Evolutionary conservation across 768 basidiomycete species (phyloP).

Genomic region (Mycena chlorophos): DNA sequence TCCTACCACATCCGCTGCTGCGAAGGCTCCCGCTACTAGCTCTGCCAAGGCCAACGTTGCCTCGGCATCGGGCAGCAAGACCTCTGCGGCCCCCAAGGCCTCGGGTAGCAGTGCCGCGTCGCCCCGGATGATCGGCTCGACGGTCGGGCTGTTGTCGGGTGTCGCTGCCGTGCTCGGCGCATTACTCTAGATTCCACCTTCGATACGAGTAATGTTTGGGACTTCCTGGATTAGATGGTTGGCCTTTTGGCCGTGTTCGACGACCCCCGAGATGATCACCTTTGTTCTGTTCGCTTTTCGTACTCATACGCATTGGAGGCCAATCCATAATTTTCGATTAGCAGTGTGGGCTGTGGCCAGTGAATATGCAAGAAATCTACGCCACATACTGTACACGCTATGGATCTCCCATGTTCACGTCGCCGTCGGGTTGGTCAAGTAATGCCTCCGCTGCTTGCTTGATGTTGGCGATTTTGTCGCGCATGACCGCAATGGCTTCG

Average conservation of each 20-base stretch:
- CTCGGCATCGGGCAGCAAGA: conserved; percentile 24
- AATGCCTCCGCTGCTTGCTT: conserved; percentile 60
- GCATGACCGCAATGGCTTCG: conserved; percentile 80
- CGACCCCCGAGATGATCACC: too few species aligned
- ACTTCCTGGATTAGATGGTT: too few species aligned
- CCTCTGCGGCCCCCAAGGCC: conserved; percentile 21
- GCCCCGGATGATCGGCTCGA: conserved; percentile 20
- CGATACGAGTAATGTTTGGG: too few species aligned
- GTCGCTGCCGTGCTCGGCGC: background rate
- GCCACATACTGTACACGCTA: too few species aligned
- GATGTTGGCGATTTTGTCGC: conserved; percentile 69
- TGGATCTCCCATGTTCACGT: conserved; percentile 55
- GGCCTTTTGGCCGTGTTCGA: too few species aligned
- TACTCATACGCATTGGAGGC: too few species aligned
- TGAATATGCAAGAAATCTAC: too few species aligned
- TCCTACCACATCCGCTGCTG: conserved; percentile 21
- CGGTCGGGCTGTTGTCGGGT: conserved; percentile 32
- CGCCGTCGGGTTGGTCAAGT: conserved; percentile 44
- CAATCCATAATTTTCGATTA: too few species aligned
- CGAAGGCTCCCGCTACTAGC: conserved; percentile 16
- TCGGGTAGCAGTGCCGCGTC: conserved; percentile 25
- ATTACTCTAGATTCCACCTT: too few species aligned
- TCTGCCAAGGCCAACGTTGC: conserved; percentile 22
- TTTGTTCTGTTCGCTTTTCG: too few species aligned
- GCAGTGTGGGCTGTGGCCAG: too few species aligned